These are phyloP conservation scores for Pseudocercospora ulei DNA, from an alignment of 2,329 filamentous ascomycete genomes.

Conservation along the genomic window DNA sequence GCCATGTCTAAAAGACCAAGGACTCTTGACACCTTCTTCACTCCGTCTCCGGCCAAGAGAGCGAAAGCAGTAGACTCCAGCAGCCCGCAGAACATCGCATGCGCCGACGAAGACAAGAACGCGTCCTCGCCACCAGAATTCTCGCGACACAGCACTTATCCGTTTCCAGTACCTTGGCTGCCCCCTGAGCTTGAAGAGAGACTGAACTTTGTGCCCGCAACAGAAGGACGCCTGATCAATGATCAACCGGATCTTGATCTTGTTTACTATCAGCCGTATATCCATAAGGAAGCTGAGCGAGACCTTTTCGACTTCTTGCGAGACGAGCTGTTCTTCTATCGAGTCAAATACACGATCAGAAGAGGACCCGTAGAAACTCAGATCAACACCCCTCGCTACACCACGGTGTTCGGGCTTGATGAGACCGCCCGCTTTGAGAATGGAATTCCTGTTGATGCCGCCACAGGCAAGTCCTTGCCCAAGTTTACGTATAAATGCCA, in stretches of 20 bases:
- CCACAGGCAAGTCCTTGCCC: conserved; percentile 36
- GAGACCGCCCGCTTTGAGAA: conserved; percentile 53
- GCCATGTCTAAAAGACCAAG: conserved; percentile 44
- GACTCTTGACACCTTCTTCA: conserved; percentile 62
- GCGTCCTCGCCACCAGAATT: conserved; percentile 8
- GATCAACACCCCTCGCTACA: conserved; percentile 54
- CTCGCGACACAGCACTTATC: conserved; percentile 45
- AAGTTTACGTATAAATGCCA: conserved; percentile 48
- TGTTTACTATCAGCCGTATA: conserved; percentile 64
- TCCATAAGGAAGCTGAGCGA: conserved; percentile 48
- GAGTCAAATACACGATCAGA: conserved; percentile 48
- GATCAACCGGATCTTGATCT: conserved; percentile 63
- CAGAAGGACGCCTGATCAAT: conserved; percentile 49
- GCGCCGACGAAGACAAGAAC: not conserved
- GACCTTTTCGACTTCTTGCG: conserved; percentile 62
- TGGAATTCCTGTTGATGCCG: conserved; percentile 37
- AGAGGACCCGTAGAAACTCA: conserved; percentile 53
- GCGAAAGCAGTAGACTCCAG: conserved; percentile 24
- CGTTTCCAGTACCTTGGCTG: conserved; percentile 45
- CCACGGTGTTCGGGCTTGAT: conserved; percentile 53
- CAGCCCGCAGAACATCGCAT: not conserved
- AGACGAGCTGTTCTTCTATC: conserved; percentile 57
- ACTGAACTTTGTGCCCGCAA: conserved; percentile 38
- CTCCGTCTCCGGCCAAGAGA: conserved; percentile 41
- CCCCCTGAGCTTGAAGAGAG: conserved; percentile 38